Evolutionary conservation across 106 monocot genomes (phyloP).

Genomic region (Platanthera guangdongensis): DNA sequence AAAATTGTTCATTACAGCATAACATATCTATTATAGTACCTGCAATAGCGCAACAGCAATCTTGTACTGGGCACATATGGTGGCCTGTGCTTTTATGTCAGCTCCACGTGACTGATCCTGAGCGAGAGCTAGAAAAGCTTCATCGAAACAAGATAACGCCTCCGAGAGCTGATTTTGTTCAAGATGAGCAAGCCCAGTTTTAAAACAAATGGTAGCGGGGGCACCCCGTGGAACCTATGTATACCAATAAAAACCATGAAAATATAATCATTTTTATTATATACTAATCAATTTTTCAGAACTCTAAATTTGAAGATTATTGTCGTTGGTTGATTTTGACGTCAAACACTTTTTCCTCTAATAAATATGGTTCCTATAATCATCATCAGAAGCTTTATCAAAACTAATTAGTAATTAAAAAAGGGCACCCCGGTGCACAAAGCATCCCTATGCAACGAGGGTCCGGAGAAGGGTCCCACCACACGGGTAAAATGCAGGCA

Average conservation of each 20-base stretch:
- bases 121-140: slow-evolving; percentile 92
- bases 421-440: not conserved
- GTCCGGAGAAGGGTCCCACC: too few species aligned
- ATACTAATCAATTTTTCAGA: not conserved
- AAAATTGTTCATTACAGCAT: not conserved
- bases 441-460: too few species aligned
- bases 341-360: too few species aligned
- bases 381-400: too few species aligned
- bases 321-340: too few species aligned
- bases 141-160: slow-evolving; percentile 95
- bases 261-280: not conserved
- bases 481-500: too few species aligned
- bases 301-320: not conserved
- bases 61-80: slow-evolving; percentile 98
- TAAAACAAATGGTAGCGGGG: slow-evolving; percentile 80
- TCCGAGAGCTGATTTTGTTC: slow-evolving; percentile 97
- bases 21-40: slow-evolving; percentile 26
- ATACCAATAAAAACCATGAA: not conserved
- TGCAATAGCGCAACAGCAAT: slow-evolving; percentile 87
- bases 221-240: slow-evolving; percentile 88
- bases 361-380: too few species aligned
- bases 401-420: not conserved
- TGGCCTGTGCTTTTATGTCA: slow-evolving; percentile 95
- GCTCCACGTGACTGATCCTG: slow-evolving; percentile 87
- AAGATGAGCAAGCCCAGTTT: slow-evolving; percentile 81